Percentiles rank a stretch among this genome's conserved stretches.
Evolutionary conservation across 2,329 filamentous ascomycete genomes (phyloP).

Genomic region (Colletotrichum endophyticum): DNA sequence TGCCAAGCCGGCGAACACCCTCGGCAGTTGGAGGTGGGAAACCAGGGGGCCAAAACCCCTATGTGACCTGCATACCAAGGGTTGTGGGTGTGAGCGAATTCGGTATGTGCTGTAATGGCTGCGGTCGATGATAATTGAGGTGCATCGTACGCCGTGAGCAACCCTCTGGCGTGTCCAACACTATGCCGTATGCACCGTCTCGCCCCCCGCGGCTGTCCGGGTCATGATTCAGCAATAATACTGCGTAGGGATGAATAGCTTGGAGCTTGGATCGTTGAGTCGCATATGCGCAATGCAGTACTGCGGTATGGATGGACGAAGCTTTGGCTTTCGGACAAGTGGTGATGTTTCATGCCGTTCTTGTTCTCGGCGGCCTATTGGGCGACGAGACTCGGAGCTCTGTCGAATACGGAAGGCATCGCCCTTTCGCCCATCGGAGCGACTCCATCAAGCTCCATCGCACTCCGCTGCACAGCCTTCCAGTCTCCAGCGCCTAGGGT

Average conservation of each 20-base stretch:
- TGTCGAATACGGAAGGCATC: slow-evolving; percentile 15
- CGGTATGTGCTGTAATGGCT: background rate
- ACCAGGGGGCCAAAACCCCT: background rate
- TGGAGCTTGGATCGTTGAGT: background rate
- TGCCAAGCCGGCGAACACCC: background rate
- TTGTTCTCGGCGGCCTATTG: background rate
- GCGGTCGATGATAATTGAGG: background rate
- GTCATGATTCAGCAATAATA: background rate
- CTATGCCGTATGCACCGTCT: background rate
- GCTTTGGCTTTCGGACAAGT: slow-evolving; percentile 1
- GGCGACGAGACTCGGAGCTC: background rate
- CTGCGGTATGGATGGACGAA: background rate
- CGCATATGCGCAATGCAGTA: background rate
- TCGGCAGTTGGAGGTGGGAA: slow-evolving; percentile 2
- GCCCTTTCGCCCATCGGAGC: slow-evolving; percentile 9
- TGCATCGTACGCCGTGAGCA: background rate
- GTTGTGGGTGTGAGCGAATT: background rate
- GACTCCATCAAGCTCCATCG: slow-evolving; percentile 8
- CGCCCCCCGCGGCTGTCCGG: background rate
- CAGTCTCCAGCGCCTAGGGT: background rate
- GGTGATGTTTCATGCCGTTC: slow-evolving; percentile 11
- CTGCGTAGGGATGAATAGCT: background rate
- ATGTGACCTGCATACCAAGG: background rate
- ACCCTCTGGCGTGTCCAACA: background rate
- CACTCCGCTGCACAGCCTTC: slow-evolving; percentile 15